Evolutionary conservation across 2,329 filamentous ascomycete genomes (phyloP), one percentile per base, ranked within the genome.

Genomic region (Aureobasidium sp.): DNA sequence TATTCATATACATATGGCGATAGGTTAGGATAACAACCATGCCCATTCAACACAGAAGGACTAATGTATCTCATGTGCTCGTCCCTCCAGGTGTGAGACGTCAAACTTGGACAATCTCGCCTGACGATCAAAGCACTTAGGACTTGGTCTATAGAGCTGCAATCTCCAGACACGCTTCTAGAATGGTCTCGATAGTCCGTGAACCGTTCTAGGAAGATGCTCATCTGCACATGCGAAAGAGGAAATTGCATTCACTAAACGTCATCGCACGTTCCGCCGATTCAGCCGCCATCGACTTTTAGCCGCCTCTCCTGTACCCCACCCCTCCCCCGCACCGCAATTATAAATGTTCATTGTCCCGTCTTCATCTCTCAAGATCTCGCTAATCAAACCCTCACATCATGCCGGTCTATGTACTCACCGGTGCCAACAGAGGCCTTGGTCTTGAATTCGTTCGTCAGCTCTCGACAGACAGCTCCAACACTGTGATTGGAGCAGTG

Each of bases 401-500:
- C 47, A 78, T 79, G 76, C 58, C 73, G 36, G 72, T 73, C 10
- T 77, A 75, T 68, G 65, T 75, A 48, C 71, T 79, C 61, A 79
- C 78, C 16, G 78, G 77, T 38, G 70, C 76, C 11, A 73, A 75
- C 15, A 69, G 75, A 45, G 78, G 79, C 58, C 71, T 81, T 13
- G 78, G 78, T 48, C 72, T 78, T 31, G 77, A 75, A 53, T 72
- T 78, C 27, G 74, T 75, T 33, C 70, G 71, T 27, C 69, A 77
- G 55, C 63, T 65, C 53, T 65, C 63, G 6, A 31, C 63, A 36
- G 67, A 77, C 38, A 65, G 71, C 0, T 61, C 69, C 54, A 79
- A 77, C 67, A 80, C 71, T 60, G 76, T 82, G 66, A 77, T 83
- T 65, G 76, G 80, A n/a, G 75, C 71, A 59, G 76, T 78, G 2